These are phyloP conservation scores for Lentinula sp. DNA, from an alignment of 768 basidiomycete species.

Conservation along the genomic window DNA sequence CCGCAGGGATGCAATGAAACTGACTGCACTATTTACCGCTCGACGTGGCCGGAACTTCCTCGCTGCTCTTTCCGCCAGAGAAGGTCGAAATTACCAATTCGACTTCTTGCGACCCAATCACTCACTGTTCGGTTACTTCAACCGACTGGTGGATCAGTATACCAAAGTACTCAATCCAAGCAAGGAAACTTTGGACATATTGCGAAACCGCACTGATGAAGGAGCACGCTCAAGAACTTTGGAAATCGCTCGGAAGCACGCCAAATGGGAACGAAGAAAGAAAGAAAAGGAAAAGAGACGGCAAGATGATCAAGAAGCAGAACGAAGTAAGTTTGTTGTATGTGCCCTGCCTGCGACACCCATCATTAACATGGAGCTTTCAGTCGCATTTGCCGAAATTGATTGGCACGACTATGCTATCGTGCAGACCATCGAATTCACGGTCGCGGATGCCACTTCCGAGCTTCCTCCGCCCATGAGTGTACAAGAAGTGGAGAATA, in stretches of 20 bases:
- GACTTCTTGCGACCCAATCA: constrained; percentile 96
- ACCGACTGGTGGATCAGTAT: constrained; percentile 95
- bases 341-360: neutral
- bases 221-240: constrained; percentile 74
- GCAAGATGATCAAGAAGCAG: constrained; percentile 89
- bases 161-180: constrained; percentile 83
- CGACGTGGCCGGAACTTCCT: constrained; percentile 86
- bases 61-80: constrained; percentile 73
- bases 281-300: constrained; percentile 81
- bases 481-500: constrained; percentile 89
- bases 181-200: constrained; percentile 61
- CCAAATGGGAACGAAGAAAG: constrained; percentile 84
- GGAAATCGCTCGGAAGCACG: constrained; percentile 68
- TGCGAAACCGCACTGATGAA: constrained; percentile 60
- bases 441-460: constrained; percentile 80
- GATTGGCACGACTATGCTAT: constrained; percentile 99
- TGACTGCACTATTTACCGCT: constrained; percentile 94
- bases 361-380: neutral
- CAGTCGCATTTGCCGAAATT: constrained; percentile 92
- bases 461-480: constrained; percentile 97
- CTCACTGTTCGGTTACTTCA: constrained; percentile 95
- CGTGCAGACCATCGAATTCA: constrained; percentile 97
- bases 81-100: constrained; percentile 96
- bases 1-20: constrained; percentile 85
- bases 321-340: constrained; percentile 56